Evolutionary conservation across 202 grass and related monocot species (phyloP).

Genomic region (Eragrostis tef): DNA sequence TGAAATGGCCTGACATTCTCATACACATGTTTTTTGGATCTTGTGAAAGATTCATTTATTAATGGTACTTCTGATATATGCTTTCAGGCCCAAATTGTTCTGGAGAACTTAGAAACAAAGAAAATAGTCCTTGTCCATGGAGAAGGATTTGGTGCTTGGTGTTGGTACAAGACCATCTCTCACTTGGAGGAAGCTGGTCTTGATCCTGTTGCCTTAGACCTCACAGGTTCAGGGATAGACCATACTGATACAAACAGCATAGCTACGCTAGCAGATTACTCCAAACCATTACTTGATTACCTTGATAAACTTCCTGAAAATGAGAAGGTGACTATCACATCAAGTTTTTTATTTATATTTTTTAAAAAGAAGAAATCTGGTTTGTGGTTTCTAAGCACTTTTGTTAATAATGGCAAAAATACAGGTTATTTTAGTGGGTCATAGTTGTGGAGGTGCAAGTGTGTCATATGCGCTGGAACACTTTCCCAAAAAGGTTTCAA

Average conservation of each 20-base stretch:
- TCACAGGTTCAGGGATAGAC: conserved; percentile 90
- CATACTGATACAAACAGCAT: conserved; percentile 77
- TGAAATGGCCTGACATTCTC: not conserved
- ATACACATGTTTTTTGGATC: conserved; percentile 18
- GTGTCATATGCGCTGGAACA: conserved; percentile 77
- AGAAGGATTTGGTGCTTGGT: conserved; percentile 99
- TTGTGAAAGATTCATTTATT: not conserved
- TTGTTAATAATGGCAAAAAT: conserved; percentile 8
- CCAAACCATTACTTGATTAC: conserved; percentile 85
- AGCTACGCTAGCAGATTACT: conserved; percentile 83
- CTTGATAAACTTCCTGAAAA: conserved; percentile 67
- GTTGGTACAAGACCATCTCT: conserved; percentile 97
- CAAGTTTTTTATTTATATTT: not conserved
- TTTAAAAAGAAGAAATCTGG: not conserved
- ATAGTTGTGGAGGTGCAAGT: conserved; percentile 93
- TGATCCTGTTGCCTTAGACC: conserved; percentile 79
- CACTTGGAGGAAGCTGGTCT: conserved; percentile 93
- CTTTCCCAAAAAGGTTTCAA: conserved; percentile 76
- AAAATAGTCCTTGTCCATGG: conserved; percentile 95
- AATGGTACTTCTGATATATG: conserved; percentile 26
- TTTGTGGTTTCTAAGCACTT: conserved; percentile 18
- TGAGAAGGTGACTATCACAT: conserved; percentile 64
- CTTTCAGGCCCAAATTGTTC: conserved; percentile 57
- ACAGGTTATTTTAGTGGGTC: conserved; percentile 86
- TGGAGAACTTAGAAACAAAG: conserved; percentile 94